Evolutionary conservation across 306 rosid genomes (phyloP), one percentile per base, ranked within the genome.

Genomic region (Prunus salicina): DNA sequence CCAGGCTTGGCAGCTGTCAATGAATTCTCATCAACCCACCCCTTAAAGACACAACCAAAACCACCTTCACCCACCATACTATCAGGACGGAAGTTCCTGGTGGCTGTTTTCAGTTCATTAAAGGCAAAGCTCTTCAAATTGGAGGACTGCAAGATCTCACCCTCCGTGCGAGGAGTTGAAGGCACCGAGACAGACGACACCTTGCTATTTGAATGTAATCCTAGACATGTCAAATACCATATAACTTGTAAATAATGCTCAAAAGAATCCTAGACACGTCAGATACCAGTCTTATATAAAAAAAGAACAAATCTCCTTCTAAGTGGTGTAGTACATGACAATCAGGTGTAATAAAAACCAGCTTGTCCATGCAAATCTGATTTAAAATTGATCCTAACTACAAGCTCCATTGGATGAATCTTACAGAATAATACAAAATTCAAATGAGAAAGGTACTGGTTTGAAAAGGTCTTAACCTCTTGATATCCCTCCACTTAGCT

Each of bases 51-150:
- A 68, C 83, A 75, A 49, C 99, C 99, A 75, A 96, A 96, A 13
- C 99, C 99, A 0, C 99, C 99, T 86, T 96, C 99, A 16, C 99
- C 99, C 9, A 96, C 86, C 84, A 96, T 87, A 87, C 99, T 96
- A 66, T 96, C 99, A 0, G 99, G 99, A 41, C 99, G 97, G 71
- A 96, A 96, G 87, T 96, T 96, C 78, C 97, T 84, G 34, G 99
- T 96, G 79, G 99, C 93, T 14, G 82, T 86, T 83, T 73, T 92
- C 49, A 96, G 96, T 76, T 91, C 97, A 83, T 80, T 83, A 18
- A 84, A 92, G 74, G 77, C 24, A 81, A 96, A 96, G 81, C 80
- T 88, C 82, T 91, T 91, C 87, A 96, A 81, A 84, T 88, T 91
- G 64, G 93, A 82, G 32, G 93, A 87, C 81, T 83, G 88, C 91